A percentile compares a stretch with the other conserved stretches of the same genome.
Evolutionary conservation across 192 early-diverging fungal species (phyloP).

Genomic region (Backusella tarrabulga): DNA sequence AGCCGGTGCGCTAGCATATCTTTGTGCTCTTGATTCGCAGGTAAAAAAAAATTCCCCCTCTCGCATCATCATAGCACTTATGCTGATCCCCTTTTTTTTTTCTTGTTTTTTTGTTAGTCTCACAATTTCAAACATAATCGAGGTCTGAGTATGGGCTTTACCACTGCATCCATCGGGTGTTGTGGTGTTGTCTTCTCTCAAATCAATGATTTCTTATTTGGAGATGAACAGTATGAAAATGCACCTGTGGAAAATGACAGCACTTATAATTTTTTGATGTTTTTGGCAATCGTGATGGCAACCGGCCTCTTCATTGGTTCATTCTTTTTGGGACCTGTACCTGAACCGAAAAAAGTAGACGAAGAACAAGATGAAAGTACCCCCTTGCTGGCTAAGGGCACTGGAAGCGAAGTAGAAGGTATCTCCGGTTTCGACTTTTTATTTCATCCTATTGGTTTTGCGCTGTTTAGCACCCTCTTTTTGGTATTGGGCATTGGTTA

Average conservation of each 20-base stretch:
- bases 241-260: conserved; percentile 1
- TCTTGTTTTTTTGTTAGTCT: conserved; percentile 13
- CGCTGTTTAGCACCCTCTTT: conserved; percentile 25
- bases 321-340: conserved; percentile 18
- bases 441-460: conserved; percentile 21
- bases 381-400: neutral
- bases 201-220: conserved; percentile 25
- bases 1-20: conserved; percentile 23
- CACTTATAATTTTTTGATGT: conserved; percentile 29
- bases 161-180: conserved; percentile 20
- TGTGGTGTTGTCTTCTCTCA: conserved; percentile 32
- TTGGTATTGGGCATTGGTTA: conserved; percentile 26
- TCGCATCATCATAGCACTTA: too few relatives aligned
- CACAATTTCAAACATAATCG: conserved; percentile 32
- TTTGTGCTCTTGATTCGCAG: conserved; percentile 32
- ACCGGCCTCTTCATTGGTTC: conserved; percentile 24
- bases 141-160: conserved; percentile 26
- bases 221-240: conserved; percentile 2
- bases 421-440: conserved; percentile 22
- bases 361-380: neutral
- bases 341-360: neutral
- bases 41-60: neutral
- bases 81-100: neutral
- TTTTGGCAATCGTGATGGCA: conserved; percentile 16
- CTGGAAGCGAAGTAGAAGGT: neutral